Conservation (phyloP, 2,329 filamentous ascomycete species). For the Arthrobotrys sinensis region DNA sequence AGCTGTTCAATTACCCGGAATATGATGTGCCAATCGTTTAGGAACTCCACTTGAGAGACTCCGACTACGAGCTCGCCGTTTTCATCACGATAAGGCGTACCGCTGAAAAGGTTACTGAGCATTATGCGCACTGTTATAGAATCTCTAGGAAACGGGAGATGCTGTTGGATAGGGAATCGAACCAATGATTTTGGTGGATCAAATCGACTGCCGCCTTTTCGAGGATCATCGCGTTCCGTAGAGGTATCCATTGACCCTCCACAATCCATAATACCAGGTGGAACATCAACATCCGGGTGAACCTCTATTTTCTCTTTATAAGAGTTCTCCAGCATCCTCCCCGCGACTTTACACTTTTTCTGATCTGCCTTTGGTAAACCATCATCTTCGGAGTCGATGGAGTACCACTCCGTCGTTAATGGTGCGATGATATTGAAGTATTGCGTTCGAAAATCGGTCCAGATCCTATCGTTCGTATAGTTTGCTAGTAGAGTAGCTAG, state of each 20-base stretch:
- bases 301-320: slow-evolving; percentile 22
- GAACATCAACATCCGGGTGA: slow-evolving; percentile 6
- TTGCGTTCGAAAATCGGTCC: slow-evolving; percentile 23
- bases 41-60: slow-evolving; percentile 27
- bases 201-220: neutral
- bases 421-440: slow-evolving; percentile 32
- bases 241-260: slow-evolving; percentile 36
- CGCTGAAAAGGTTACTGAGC: slow-evolving; percentile 13
- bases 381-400: neutral
- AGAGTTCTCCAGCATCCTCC: neutral
- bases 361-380: neutral
- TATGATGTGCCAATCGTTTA: slow-evolving; percentile 5
- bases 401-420: slow-evolving; percentile 46
- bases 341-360: neutral
- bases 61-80: neutral
- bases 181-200: neutral
- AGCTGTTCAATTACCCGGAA: neutral
- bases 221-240: slow-evolving; percentile 21
- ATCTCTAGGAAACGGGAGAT: slow-evolving; percentile 5
- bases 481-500: slow-evolving; percentile 15
- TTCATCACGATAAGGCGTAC: neutral
- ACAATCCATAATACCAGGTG: slow-evolving; percentile 47
- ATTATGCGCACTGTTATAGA: slow-evolving; percentile 11
- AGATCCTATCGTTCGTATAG: slow-evolving; percentile 5
- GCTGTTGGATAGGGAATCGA: neutral